phyloP scores from a whole-genome alignment of 352 stramenopile species.

The Phytopythium sindhum region DNA sequence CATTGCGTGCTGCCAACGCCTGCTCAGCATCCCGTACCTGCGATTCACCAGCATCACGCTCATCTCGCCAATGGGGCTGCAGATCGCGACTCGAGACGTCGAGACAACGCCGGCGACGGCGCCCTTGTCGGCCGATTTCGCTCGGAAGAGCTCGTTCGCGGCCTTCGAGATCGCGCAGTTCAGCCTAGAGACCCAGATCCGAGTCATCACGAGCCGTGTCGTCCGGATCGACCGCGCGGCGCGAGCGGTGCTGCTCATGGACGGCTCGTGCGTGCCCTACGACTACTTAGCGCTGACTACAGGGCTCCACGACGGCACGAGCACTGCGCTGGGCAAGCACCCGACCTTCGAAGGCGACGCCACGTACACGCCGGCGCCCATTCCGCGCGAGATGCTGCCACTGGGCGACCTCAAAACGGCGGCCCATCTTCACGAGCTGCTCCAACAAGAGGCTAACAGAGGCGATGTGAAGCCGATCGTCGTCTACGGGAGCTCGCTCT shows the following conservation, averaged over 20 bases:
- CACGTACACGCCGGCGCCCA: conserved; percentile 21
- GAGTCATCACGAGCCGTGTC: conserved; percentile 54
- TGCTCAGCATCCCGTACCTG: conserved; percentile 81
- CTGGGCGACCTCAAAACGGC: conserved; percentile 23
- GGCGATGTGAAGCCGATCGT: conserved; percentile 27
- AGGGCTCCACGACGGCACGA: conserved; percentile 62
- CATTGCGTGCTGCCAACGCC: conserved; percentile 68
- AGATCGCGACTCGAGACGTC: conserved; percentile 23
- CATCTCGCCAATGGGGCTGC: conserved; percentile 69
- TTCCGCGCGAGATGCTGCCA: conserved; percentile 21
- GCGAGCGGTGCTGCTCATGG: conserved; percentile 70
- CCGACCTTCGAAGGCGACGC: conserved; percentile 43
- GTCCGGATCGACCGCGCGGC: conserved; percentile 68
- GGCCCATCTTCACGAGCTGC: conserved; percentile 16
- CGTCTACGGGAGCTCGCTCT: conserved; percentile 60
- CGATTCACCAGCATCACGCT: conserved; percentile 86
- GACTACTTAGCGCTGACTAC: conserved; percentile 80
- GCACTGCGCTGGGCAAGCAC: conserved; percentile 34
- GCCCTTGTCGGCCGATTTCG: conserved; percentile 34
- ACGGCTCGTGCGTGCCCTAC: conserved; percentile 82
- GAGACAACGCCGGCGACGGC: conserved; percentile 3
- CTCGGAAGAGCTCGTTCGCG: conserved; percentile 40
- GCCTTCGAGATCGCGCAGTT: conserved; percentile 48
- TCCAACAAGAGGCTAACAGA: conserved; percentile 5
- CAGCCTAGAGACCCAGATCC: conserved; percentile 57